A percentile compares a stretch with the other conserved stretches of the same genome.
These are phyloP conservation scores for Candida pseudoviswanathii DNA, from an alignment of 1,139 yeast genomes.

Conservation along the genomic window DNA sequence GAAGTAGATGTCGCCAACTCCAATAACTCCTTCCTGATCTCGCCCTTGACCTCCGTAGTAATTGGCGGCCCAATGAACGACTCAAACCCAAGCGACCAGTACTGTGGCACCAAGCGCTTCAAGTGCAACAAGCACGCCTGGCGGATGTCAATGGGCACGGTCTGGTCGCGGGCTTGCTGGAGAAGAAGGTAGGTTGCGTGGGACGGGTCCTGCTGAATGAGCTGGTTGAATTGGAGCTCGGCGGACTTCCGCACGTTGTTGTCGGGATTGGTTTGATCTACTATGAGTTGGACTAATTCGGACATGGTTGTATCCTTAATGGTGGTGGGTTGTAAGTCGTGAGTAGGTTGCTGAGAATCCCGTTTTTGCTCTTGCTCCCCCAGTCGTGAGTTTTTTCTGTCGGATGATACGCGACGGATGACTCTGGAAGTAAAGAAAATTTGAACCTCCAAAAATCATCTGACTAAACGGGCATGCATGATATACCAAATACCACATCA, in stretches of 20 bases:
- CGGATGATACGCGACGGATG: neutral
- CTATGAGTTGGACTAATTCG: slow-evolving; percentile 22
- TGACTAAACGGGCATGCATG: no score
- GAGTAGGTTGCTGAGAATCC: no score
- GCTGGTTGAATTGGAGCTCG: slow-evolving; percentile 35
- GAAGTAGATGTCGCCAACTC: slow-evolving; percentile 51
- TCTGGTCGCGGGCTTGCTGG: slow-evolving; percentile 24
- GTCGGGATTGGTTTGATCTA: slow-evolving; percentile 40
- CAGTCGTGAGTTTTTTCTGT: neutral
- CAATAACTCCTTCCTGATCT: slow-evolving; percentile 53
- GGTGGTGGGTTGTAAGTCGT: no score
- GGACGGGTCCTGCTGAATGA: slow-evolving; percentile 34
- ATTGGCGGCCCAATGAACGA: slow-evolving; percentile 74
- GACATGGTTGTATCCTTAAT: slow-evolving; percentile 10
- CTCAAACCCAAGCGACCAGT: slow-evolving; percentile 86
- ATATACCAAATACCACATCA: no score
- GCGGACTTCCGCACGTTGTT: slow-evolving; percentile 36
- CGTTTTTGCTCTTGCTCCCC: no score
- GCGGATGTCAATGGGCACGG: slow-evolving; percentile 36
- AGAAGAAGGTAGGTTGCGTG: slow-evolving; percentile 31
- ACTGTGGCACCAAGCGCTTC: slow-evolving; percentile 67
- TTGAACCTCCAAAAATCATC: no score
- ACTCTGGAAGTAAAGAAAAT: neutral
- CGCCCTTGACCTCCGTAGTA: slow-evolving; percentile 50
- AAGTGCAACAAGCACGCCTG: slow-evolving; percentile 74